Evolutionary conservation across 148 eudicot species (phyloP).

Genomic region (Amaranthus hypochondriacus): DNA sequence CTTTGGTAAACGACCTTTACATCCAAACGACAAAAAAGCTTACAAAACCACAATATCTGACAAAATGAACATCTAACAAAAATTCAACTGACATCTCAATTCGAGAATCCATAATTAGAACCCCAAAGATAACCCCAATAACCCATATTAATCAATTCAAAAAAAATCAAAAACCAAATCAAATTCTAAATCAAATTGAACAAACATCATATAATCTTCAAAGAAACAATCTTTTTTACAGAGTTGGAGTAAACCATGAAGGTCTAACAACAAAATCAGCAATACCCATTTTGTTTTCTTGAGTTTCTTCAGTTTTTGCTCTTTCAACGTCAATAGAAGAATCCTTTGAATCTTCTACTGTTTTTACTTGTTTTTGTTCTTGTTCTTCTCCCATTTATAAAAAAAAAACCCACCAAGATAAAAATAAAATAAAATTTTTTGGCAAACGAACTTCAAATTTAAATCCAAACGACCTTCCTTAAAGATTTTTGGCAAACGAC

Average conservation of each 20-base stretch:
- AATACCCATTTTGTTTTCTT: conserved; percentile 21
- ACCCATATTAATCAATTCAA: neutral
- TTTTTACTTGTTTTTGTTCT: conserved; percentile 21
- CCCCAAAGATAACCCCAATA: neutral
- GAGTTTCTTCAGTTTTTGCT: conserved; percentile 12
- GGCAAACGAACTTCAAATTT: too few relatives aligned
- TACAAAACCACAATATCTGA: too few relatives aligned
- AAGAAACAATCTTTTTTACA: too few relatives aligned
- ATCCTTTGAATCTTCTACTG: conserved; percentile 28
- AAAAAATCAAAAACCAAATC: neutral
- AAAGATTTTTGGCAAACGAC: conserved; percentile 78
- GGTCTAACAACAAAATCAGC: conserved; percentile 29
- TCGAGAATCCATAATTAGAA: neutral
- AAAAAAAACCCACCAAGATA: neutral
- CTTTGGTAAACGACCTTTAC: too few relatives aligned
- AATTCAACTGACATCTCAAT: neutral
- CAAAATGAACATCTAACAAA: neutral
- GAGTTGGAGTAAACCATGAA: conserved; percentile 71
- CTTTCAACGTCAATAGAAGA: conserved; percentile 19
- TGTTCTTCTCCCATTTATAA: conserved; percentile 18
- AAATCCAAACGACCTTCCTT: conserved; percentile 17
- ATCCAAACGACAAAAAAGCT: neutral
- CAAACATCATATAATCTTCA: too few relatives aligned
- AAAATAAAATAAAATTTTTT: neutral
- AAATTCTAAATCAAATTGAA: neutral